Conservation (phyloP, 2,329 filamentous ascomycete genomes). For the Hysterium pulicare region DNA sequence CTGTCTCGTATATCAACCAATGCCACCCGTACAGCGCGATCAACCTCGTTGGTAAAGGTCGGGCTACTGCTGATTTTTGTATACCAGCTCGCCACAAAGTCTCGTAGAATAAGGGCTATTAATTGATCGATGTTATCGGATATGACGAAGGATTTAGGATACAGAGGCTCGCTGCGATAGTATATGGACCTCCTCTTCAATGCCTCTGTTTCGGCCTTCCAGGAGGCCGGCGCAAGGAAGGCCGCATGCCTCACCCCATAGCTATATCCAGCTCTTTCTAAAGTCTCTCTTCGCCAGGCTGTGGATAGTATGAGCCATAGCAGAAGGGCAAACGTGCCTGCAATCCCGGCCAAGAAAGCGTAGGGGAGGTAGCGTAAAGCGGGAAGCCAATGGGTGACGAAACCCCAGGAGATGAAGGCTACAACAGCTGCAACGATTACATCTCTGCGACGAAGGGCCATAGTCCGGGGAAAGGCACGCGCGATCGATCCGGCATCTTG, state of each 20-base stretch:
- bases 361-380: conserved; percentile 80
- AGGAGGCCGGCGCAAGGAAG: conserved; percentile 62
- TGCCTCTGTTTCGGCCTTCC: conserved; percentile 67
- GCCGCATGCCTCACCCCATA: conserved; percentile 41
- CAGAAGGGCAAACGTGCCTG: conserved; percentile 54
- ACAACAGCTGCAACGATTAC: conserved; percentile 64
- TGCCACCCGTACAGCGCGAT: conserved; percentile 71
- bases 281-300: conserved; percentile 42
- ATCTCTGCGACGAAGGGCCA: conserved; percentile 69
- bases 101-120: conserved; percentile 70
- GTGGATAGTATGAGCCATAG: conserved; percentile 62
- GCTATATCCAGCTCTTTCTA: conserved; percentile 41
- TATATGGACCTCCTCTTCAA: conserved; percentile 66
- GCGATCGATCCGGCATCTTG: conserved; percentile 33
- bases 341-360: conserved; percentile 70
- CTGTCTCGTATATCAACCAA: conserved; percentile 69
- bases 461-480: conserved; percentile 36
- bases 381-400: conserved; percentile 78
- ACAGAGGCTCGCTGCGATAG: conserved; percentile 62
- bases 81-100: conserved; percentile 91
- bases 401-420: conserved; percentile 83
- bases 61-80: conserved; percentile 75
- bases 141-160: conserved; percentile 71
- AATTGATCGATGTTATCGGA: conserved; percentile 78
- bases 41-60: conserved; percentile 81